Evolutionary conservation across 371 early-diverging fungal species (phyloP), one percentile per base, ranked within the genome.

Genomic region (Blakeslea trispora): DNA sequence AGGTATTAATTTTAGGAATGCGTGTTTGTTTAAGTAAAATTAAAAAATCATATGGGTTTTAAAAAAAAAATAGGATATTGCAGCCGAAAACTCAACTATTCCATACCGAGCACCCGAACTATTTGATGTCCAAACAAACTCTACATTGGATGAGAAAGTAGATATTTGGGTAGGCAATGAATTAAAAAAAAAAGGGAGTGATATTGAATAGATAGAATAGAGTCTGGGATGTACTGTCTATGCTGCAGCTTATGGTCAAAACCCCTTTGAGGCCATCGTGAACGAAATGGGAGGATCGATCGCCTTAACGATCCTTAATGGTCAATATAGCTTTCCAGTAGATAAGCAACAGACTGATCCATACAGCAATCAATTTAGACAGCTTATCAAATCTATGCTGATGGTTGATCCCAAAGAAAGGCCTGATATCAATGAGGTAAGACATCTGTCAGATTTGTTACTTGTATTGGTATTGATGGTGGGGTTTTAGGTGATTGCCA

Each of bases 21-120:
- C 32, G 32, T 32, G 14, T 15, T 11, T 37, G 6, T 39, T 6
- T 50, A 34, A 18, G 19, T 14, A 22, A 28, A 23, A 15, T 45
- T 11, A 13, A n/a, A n/a, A n/a, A n/a, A n/a, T n/a, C n/a, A n/a
- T n/a, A n/a, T n/a, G n/a, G n/a, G n/a, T n/a, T 21, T 48, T 9
- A 28, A 1, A 44, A 51, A 55, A 62, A 39, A 79, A 86, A 54
- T 88, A 91, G 54, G 67, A 71, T 44, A 37, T 66, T 17, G 64
- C 67, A 7, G 87, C 86, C 1, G 82, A 87, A 49, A 63, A 81
- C 50, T 85, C 84, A 45, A 81, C 89, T 1, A 84, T 89, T 84
- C 77, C 88, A 7, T 91, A 88, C 53, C 71, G 91, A 6, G 89
- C 91, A 9, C 91, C 91, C 2, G 91, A 91, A 63, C 69, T 91